A percentile compares a stretch with the other conserved stretches of the same genome.
Conservation (phyloP, 2,329 filamentous ascomycete species). For the Talaromyces sp. region DNA sequence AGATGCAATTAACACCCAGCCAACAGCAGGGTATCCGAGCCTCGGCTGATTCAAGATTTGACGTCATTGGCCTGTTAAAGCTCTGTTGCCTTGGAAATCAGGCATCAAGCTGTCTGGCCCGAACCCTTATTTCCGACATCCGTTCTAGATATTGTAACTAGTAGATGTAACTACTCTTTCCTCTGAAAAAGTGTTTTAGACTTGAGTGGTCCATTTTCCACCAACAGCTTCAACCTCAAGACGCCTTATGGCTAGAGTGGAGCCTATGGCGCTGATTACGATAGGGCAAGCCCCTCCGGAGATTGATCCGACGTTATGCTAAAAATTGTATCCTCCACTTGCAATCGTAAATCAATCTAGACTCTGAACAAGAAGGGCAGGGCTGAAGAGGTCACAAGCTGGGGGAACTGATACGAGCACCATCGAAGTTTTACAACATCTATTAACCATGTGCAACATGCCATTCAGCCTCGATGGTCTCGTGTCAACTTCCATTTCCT, state of each 20-base stretch:
- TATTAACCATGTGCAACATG: not conserved
- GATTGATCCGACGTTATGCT: not conserved
- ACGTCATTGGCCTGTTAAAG: not conserved
- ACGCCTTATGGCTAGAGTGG: not conserved
- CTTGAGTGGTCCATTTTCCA: not conserved
- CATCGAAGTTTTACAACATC: not conserved
- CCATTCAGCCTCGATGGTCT: not conserved
- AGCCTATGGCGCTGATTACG: not conserved
- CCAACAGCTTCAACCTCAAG: not conserved
- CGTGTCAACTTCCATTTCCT: constrained; percentile 17
- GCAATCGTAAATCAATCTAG: not conserved
- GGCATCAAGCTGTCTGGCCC: not conserved
- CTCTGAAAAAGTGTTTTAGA: too few species aligned
- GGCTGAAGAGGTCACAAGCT: not conserved
- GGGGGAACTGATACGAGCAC: not conserved
- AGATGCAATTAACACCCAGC: not conserved
- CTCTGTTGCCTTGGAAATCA: not conserved
- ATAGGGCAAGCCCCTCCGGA: not conserved
- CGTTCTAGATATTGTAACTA: too few species aligned
- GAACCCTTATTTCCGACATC: not conserved
- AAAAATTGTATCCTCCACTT: not conserved
- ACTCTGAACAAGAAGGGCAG: too few species aligned
- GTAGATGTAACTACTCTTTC: too few species aligned
- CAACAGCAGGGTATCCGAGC: not conserved
- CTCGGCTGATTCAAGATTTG: constrained; percentile 3